Evolutionary conservation across 805 yeast genomes (phyloP), one percentile per base, ranked within the genome.

Genomic region (Candida insectorum): DNA sequence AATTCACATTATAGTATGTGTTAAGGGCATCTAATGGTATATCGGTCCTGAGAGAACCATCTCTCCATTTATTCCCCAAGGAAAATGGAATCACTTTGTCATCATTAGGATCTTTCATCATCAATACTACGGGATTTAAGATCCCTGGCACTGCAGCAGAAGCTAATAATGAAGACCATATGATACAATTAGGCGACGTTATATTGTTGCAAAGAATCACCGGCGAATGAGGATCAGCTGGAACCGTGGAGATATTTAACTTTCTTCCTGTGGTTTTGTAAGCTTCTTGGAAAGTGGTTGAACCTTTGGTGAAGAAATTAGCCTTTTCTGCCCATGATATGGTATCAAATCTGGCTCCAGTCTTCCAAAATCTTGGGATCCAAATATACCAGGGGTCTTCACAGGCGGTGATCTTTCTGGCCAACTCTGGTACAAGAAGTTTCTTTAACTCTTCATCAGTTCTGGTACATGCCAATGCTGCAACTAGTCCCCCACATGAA

Each of bases 121-220:
- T 81, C 34, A 84, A 58, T 11, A 81, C 87, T 14, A 84, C 89
- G 0, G 94, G 94, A 41, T 81, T 80, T 36, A 84, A 58, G 10
- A 84, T 80, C 0, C 93, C 93, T 0, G 94, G 94, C 6, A 85
- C 93, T 0, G 93, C 93, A 4, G 86, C 75, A 3, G 87, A 79
- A 0, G 93, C 93, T 25, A 84, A 58, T 37, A 84, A 58, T 0
- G 88, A 64, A 2, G 85, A 77, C 93, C 93, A 84, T n/a, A 85
- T 79, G 11, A 83, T 77, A 54, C 91, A 82, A 51, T 81, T 72
- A 8, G 93, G 93, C 11, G 89, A 75, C 0, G 93, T 84, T 38
- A 82, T 71, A 47, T 79, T 76, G 47, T 84, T 84, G 52, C 91
- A 81, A 30, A 84, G 60, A 48, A 85, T 83, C 2, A 80, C 88